A percentile compares a stretch with the other conserved stretches of the same genome.
These are phyloP conservation scores for Candida insectalens DNA, from an alignment of 805 yeast species.

Conservation along the genomic window DNA sequence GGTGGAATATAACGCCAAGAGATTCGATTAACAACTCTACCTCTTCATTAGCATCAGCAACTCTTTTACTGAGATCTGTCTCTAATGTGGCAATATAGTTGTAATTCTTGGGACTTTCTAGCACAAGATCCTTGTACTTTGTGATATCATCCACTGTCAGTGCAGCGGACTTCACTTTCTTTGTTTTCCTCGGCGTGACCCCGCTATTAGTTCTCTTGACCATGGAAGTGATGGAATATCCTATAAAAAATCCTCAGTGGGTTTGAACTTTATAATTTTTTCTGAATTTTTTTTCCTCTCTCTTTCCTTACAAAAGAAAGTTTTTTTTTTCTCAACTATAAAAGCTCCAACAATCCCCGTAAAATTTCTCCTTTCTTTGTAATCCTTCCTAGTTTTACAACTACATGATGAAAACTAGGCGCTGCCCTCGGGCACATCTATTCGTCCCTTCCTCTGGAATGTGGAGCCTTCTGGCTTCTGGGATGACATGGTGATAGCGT, in stretches of 20 bases:
- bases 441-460: slow-evolving; percentile 18
- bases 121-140: slow-evolving; percentile 20
- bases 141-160: slow-evolving; percentile 17
- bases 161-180: too few species aligned
- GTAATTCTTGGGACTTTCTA: slow-evolving; percentile 37
- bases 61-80: slow-evolving; percentile 25
- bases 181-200: too few species aligned
- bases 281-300: not conserved
- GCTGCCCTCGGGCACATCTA: slow-evolving; percentile 28
- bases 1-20: slow-evolving; percentile 37
- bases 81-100: slow-evolving; percentile 44
- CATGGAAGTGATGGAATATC: slow-evolving; percentile 2
- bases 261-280: not conserved
- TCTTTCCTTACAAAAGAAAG: too few species aligned
- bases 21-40: slow-evolving; percentile 23
- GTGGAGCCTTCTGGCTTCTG: slow-evolving; percentile 10
- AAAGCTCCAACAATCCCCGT: not conserved
- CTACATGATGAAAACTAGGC: slow-evolving; percentile 55
- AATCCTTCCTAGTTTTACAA: slow-evolving; percentile 62
- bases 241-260: not conserved
- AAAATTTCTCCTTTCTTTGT: slow-evolving; percentile 20
- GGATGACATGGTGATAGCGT: slow-evolving; percentile 25
- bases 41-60: slow-evolving; percentile 15
- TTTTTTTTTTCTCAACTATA: not conserved
- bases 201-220: too few species aligned